Conservation (phyloP, 352 stramenopile species). For the Pythium periplocum region DNA sequence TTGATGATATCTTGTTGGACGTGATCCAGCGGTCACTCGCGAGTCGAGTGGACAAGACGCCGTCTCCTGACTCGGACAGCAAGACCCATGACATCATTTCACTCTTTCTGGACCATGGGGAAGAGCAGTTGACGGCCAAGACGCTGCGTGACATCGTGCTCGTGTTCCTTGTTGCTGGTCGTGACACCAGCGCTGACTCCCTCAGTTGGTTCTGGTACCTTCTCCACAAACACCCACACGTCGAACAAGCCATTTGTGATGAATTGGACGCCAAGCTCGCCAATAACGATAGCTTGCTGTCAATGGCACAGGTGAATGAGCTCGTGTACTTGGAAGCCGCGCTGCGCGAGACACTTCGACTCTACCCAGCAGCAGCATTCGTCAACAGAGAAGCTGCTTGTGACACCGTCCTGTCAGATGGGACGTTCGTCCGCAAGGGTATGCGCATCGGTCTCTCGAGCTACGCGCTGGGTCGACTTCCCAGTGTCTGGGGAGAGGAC, state of each 20-base stretch:
- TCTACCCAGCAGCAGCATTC: slow-evolving; percentile 49
- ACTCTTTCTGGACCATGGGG: slow-evolving; percentile 27
- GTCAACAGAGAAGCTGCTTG: slow-evolving; percentile 29
- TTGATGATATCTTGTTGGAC: slow-evolving; percentile 20
- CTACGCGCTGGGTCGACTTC: slow-evolving; percentile 44
- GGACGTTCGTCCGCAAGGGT: slow-evolving; percentile 52
- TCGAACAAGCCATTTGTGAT: slow-evolving; percentile 26
- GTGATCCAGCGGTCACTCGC: slow-evolving; percentile 23
- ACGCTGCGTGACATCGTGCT: slow-evolving; percentile 37
- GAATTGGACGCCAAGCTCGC: slow-evolving; percentile 23
- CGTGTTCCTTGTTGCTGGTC: slow-evolving; percentile 36
- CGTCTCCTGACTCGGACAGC: background rate
- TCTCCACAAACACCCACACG: slow-evolving; percentile 35
- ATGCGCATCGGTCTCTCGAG: slow-evolving; percentile 40
- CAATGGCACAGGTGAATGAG: slow-evolving; percentile 37
- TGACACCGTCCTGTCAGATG: slow-evolving; percentile 56
- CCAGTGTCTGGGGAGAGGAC: slow-evolving; percentile 57
- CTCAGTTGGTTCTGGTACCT: slow-evolving; percentile 57
- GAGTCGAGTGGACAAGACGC: slow-evolving; percentile 1
- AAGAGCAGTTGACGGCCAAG: slow-evolving; percentile 5
- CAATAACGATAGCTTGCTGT: background rate
- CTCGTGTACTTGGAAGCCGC: slow-evolving; percentile 58
- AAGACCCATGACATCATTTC: slow-evolving; percentile 24
- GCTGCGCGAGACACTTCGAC: slow-evolving; percentile 53
- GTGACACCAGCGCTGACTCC: slow-evolving; percentile 51